Evolutionary conservation across 1,284 basidiomycete species (phyloP).

Genomic region (Leucoagaricus sp.): DNA sequence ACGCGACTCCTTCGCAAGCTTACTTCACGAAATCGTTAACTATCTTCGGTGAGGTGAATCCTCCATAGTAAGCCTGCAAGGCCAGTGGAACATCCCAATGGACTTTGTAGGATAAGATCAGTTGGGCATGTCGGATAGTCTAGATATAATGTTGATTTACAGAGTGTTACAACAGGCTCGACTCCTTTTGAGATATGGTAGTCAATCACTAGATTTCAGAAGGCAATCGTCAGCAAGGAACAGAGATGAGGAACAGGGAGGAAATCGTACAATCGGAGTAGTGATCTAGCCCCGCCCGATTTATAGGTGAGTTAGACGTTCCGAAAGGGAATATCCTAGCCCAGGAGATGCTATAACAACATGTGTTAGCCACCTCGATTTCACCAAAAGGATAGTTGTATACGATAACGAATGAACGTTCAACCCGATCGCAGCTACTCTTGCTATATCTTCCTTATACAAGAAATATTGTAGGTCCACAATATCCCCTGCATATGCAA

Average conservation of each 20-base stretch:
- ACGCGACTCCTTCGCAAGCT: slow-evolving; percentile 10
- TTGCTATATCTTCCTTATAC: slow-evolving; percentile 49
- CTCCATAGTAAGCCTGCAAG: slow-evolving; percentile 46
- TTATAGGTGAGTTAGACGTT: slow-evolving; percentile 45
- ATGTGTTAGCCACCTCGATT: background rate
- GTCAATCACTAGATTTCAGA: slow-evolving; percentile 39
- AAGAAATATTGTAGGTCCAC: slow-evolving; percentile 48
- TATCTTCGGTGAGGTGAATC: slow-evolving; percentile 44
- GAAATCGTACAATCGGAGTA: slow-evolving; percentile 44
- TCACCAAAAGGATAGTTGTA: slow-evolving; percentile 16
- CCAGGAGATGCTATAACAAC: slow-evolving; percentile 34
- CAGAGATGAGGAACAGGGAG: background rate
- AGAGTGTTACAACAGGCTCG: slow-evolving; percentile 48
- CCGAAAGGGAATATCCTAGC: slow-evolving; percentile 50
- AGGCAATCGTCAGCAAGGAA: background rate
- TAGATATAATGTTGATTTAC: slow-evolving; percentile 26
- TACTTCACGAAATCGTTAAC: slow-evolving; percentile 50
- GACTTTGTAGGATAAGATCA: slow-evolving; percentile 27
- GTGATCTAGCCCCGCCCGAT: slow-evolving; percentile 43
- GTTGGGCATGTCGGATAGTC: slow-evolving; percentile 2
- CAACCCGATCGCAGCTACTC: slow-evolving; percentile 47
- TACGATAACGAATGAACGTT: slow-evolving; percentile 53
- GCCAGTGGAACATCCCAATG: slow-evolving; percentile 52
- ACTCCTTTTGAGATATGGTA: slow-evolving; percentile 43
- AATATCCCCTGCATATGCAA: slow-evolving; percentile 37